Conservation (phyloP, 2,329 filamentous ascomycete species). For the Huntiella savannae region DNA sequence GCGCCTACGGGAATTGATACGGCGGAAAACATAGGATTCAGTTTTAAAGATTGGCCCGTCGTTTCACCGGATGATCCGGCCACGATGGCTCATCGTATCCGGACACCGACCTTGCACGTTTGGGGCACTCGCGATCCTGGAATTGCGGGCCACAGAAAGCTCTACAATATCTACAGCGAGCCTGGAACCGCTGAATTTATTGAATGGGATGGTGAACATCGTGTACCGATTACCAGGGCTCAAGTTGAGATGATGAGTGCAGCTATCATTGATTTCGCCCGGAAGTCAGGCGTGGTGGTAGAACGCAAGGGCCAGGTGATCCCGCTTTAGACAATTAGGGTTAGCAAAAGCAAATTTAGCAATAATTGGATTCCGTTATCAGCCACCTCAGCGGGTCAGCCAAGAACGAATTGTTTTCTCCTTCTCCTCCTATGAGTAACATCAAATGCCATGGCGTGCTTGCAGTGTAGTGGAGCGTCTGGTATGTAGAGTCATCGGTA, state of each 20-base stretch:
- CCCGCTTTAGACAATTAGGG: background rate
- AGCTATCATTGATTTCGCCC: slow-evolving; percentile 32
- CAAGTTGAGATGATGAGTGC: slow-evolving; percentile 42
- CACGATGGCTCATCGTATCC: slow-evolving; percentile 27
- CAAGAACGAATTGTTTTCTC: background rate
- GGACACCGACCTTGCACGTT: slow-evolving; percentile 45
- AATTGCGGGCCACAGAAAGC: slow-evolving; percentile 35
- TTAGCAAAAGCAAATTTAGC: background rate
- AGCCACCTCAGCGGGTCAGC: background rate
- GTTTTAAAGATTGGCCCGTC: slow-evolving; percentile 25
- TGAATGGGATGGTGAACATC: slow-evolving; percentile 56
- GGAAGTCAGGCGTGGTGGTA: slow-evolving; percentile 4
- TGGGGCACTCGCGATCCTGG: slow-evolving; percentile 44
- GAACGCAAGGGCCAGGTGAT: background rate
- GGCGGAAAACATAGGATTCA: slow-evolving; percentile 17
- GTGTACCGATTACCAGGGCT: slow-evolving; percentile 46
- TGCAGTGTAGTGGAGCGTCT: background rate
- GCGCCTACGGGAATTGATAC: slow-evolving; percentile 13
- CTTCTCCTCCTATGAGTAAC: background rate
- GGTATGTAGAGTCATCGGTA: no score
- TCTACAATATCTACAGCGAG: slow-evolving; percentile 41
- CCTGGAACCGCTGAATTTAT: slow-evolving; percentile 33
- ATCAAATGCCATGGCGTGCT: background rate
- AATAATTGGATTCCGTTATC: background rate
- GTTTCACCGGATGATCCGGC: background rate